Percentiles rank a stretch among this genome's conserved stretches.
phyloP scores from a whole-genome alignment of 768 basidiomycete species.

The Amanita rubescens region DNA sequence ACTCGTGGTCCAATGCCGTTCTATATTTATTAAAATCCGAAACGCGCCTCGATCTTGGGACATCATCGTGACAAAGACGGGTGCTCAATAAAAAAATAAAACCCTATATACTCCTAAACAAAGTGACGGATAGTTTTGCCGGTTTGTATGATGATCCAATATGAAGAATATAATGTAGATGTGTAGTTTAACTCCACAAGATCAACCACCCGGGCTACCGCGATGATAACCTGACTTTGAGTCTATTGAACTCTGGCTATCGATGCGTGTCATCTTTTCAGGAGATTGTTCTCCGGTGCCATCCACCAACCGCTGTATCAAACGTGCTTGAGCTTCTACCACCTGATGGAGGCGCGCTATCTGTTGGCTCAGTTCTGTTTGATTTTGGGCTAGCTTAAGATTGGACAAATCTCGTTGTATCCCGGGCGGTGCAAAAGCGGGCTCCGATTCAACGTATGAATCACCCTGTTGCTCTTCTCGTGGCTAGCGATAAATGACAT shows the following conservation, averaged over 20 bases:
- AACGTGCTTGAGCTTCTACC: conserved; percentile 52
- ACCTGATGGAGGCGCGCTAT: conserved; percentile 48
- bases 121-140: no score
- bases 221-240: background rate
- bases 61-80: no score
- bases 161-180: no score
- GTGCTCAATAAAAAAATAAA: no score
- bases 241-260: background rate
- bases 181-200: no score
- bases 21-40: no score
- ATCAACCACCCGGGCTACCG: no score
- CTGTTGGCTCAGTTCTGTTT: conserved; percentile 58
- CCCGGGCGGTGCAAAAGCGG: conserved; percentile 10
- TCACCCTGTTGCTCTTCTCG: background rate
- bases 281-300: background rate
- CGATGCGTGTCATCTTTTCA: background rate
- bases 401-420: conserved; percentile 39
- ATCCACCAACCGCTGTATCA: conserved; percentile 35
- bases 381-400: conserved; percentile 56
- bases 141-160: no score
- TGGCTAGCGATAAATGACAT: background rate
- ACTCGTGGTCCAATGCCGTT: no score
- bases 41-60: no score
- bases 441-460: conserved; percentile 6
- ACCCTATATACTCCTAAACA: no score